A percentile compares a stretch with the other conserved stretches of the same genome.
Conservation (phyloP, 495 filamentous ascomycete species). For the Gamarada debralockiae region DNA sequence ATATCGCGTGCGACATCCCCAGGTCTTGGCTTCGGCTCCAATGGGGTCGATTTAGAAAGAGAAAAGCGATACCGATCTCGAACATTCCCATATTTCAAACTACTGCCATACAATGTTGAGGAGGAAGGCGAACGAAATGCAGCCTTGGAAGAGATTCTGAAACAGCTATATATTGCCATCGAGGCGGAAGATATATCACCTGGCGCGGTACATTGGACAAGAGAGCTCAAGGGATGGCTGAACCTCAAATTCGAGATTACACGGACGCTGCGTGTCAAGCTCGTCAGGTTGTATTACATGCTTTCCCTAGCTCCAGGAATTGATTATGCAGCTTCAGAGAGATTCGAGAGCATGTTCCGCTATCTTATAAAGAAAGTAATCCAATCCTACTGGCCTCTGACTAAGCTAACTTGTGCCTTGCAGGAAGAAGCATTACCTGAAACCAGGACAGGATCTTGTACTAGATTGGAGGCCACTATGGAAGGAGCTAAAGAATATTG, state of each 20-base stretch:
- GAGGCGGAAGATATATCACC: constrained; percentile 91
- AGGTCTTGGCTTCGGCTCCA: constrained; percentile 19
- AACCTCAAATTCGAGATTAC: constrained; percentile 95
- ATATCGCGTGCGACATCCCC: constrained; percentile 29
- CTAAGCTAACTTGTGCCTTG: constrained; percentile 11
- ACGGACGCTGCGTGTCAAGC: constrained; percentile 70
- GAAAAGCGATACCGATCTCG: constrained; percentile 73
- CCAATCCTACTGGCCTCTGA: neutral
- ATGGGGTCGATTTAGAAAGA: constrained; percentile 15
- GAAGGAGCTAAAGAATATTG: constrained; percentile 84
- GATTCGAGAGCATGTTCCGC: constrained; percentile 96
- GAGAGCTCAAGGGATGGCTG: constrained; percentile 93
- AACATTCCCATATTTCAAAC: constrained; percentile 86
- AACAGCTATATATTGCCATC: constrained; percentile 86
- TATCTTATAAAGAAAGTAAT: constrained; percentile 75
- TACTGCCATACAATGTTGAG: constrained; percentile 85
- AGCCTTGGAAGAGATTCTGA: constrained; percentile 79
- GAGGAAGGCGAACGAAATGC: constrained; percentile 65
- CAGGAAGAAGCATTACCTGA: constrained; percentile 94
- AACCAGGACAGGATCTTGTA: constrained; percentile 79
- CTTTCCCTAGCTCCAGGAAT: constrained; percentile 87
- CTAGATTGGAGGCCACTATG: constrained; percentile 92
- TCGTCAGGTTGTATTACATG: constrained; percentile 92
- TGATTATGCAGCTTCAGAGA: constrained; percentile 74
- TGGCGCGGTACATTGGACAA: constrained; percentile 94